These are phyloP conservation scores for Solanum verrucosum DNA, from an alignment of 257 asterid species.

Conservation along the genomic window DNA sequence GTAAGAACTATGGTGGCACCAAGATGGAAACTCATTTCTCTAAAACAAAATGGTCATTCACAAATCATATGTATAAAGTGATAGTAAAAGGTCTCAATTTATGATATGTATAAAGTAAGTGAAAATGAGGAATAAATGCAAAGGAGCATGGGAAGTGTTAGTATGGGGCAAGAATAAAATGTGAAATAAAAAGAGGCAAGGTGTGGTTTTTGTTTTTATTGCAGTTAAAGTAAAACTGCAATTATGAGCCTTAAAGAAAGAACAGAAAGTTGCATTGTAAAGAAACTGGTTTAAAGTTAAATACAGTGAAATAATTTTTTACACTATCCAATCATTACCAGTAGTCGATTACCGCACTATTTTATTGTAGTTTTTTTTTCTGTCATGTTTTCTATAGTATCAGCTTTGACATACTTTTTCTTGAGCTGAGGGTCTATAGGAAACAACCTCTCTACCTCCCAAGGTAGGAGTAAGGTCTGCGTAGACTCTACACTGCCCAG, in stretches of 20 bases:
- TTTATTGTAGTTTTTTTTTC: no score
- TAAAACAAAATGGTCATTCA: conserved; percentile 12
- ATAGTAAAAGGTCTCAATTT: not conserved
- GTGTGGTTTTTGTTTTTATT: not conserved
- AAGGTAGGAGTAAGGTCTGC: not conserved
- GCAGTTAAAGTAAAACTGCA: not conserved
- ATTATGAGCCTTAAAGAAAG: not conserved
- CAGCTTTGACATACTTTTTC: no score
- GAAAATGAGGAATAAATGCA: not conserved
- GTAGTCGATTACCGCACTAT: no score
- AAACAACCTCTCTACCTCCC: not conserved
- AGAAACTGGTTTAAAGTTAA: not conserved
- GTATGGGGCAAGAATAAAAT: not conserved
- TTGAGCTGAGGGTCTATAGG: not conserved
- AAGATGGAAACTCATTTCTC: conserved; percentile 36
- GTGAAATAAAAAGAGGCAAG: not conserved
- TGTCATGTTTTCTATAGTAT: not conserved
- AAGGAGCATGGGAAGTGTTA: not conserved
- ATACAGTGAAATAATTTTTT: not conserved
- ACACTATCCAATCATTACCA: not conserved
- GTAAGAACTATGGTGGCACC: conserved; percentile 36
- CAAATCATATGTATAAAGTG: not conserved
- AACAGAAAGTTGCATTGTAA: not conserved
- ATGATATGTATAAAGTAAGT: not conserved
- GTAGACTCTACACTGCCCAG: not conserved